phyloP scores from a whole-genome alignment of 108 stramenopile genomes.

The Schizochytrium sp. region DNA sequence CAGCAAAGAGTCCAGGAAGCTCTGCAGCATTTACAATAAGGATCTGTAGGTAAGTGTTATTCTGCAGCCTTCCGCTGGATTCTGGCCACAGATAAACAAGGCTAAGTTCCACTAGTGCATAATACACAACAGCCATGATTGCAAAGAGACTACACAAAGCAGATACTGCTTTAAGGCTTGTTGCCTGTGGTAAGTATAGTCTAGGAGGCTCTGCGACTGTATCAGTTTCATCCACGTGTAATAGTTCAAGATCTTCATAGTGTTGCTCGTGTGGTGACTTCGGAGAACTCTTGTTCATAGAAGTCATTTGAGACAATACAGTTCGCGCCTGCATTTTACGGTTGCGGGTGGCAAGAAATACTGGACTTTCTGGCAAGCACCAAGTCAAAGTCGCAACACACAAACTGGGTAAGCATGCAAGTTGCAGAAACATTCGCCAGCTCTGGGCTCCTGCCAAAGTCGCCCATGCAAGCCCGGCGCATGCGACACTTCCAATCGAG shows the following conservation, averaged over 20 bases:
- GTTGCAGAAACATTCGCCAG: slow-evolving; percentile 10
- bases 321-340: not conserved
- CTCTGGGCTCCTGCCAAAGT: not conserved
- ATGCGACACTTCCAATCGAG: not conserved
- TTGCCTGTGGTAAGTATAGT: not conserved
- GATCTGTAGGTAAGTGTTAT: not conserved
- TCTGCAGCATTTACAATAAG: not conserved
- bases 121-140: slow-evolving; percentile 23
- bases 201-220: not conserved
- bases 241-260: not conserved
- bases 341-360: not conserved
- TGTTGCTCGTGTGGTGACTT: too few relatives aligned
- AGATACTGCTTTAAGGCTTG: not conserved
- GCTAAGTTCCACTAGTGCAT: slow-evolving; percentile 28
- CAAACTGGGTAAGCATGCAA: not conserved
- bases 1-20: not conserved
- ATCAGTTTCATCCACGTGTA: not conserved
- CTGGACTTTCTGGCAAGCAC: not conserved
- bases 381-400: not conserved
- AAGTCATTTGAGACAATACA: not conserved
- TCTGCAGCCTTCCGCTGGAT: not conserved
- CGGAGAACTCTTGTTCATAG: not conserved
- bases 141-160: slow-evolving; percentile 13
- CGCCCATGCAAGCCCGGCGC: slow-evolving; percentile 16
- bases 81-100: slow-evolving; percentile 1